Evolutionary conservation across 2,329 filamentous ascomycete species (phyloP).

Genomic region (Ophiostoma sp.): DNA sequence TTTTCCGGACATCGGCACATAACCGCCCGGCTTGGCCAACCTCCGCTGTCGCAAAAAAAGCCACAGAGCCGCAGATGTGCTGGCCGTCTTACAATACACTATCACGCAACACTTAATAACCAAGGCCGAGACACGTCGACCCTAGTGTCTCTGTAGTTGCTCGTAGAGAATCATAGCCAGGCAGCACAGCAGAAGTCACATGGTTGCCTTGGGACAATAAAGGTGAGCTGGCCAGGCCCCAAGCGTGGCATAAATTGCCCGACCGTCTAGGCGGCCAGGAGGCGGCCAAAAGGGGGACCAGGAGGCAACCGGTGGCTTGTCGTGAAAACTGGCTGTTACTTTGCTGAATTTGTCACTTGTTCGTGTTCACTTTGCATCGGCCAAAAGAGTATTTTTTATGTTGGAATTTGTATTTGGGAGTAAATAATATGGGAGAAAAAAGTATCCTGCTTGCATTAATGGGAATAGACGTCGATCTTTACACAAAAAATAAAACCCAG

Average conservation of each 20-base stretch:
- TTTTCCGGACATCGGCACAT: background rate
- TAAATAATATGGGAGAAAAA: background rate
- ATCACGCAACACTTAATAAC: background rate
- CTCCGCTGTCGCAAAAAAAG: background rate
- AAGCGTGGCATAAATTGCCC: background rate
- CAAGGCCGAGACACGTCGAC: background rate
- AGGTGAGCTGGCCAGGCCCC: background rate
- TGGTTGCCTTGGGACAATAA: background rate
- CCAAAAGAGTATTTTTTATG: background rate
- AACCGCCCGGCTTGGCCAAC: background rate
- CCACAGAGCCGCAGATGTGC: background rate
- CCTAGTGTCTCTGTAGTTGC: background rate
- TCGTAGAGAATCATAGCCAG: background rate
- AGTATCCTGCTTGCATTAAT: conserved; percentile 27
- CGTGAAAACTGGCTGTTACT: background rate
- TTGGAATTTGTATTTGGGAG: conserved; percentile 17
- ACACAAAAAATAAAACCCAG: background rate
- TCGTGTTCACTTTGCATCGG: background rate
- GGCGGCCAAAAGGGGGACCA: background rate
- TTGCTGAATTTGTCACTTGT: background rate
- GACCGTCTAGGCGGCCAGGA: background rate
- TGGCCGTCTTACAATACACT: background rate
- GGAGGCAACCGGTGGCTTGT: background rate
- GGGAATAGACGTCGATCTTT: conserved; percentile 17
- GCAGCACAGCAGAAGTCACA: background rate